These are phyloP conservation scores for Aspergillus sp. DNA, from an alignment of 2,329 filamentous ascomycete species.

Conservation along the genomic window DNA sequence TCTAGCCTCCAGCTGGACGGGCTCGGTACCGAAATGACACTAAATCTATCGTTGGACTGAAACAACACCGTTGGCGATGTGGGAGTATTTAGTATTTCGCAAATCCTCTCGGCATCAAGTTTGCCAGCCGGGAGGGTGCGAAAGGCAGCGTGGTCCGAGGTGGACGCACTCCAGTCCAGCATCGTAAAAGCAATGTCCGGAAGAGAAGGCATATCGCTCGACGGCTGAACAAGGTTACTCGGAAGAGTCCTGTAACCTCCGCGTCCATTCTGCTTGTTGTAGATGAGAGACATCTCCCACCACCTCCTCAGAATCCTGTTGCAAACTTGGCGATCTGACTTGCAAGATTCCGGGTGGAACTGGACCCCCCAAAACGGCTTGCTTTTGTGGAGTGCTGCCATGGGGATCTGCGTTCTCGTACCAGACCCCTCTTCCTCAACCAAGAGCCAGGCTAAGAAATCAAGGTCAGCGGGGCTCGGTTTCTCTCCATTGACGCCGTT, in stretches of 20 bases:
- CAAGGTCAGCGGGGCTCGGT: slow-evolving; percentile 24
- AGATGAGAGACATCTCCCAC: slow-evolving; percentile 65
- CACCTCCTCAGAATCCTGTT: slow-evolving; percentile 69
- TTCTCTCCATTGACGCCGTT: neutral
- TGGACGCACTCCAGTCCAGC: slow-evolving; percentile 32
- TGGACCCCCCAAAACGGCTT: slow-evolving; percentile 85
- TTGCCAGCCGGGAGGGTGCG: slow-evolving; percentile 24
- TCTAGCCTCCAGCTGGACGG: slow-evolving; percentile 38
- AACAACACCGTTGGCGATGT: slow-evolving; percentile 35
- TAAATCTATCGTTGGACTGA: slow-evolving; percentile 46
- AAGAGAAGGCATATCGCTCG: slow-evolving; percentile 18
- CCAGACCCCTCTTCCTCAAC: slow-evolving; percentile 38
- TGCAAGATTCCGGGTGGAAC: slow-evolving; percentile 90
- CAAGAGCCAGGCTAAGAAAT: slow-evolving; percentile 64
- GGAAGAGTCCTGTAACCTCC: slow-evolving; percentile 21
- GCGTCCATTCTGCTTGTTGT: slow-evolving; percentile 51
- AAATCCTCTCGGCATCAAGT: slow-evolving; percentile 33
- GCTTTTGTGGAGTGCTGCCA: slow-evolving; percentile 67
- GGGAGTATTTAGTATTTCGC: slow-evolving; percentile 34
- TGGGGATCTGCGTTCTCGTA: slow-evolving; percentile 56
- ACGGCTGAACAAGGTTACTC: slow-evolving; percentile 18
- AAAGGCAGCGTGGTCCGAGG: slow-evolving; percentile 25
- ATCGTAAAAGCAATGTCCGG: slow-evolving; percentile 50
- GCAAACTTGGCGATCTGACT: slow-evolving; percentile 60
- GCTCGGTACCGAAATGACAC: slow-evolving; percentile 36